phyloP scores from a whole-genome alignment of 495 filamentous ascomycete genomes.

The Neurospora cerealis region DNA sequence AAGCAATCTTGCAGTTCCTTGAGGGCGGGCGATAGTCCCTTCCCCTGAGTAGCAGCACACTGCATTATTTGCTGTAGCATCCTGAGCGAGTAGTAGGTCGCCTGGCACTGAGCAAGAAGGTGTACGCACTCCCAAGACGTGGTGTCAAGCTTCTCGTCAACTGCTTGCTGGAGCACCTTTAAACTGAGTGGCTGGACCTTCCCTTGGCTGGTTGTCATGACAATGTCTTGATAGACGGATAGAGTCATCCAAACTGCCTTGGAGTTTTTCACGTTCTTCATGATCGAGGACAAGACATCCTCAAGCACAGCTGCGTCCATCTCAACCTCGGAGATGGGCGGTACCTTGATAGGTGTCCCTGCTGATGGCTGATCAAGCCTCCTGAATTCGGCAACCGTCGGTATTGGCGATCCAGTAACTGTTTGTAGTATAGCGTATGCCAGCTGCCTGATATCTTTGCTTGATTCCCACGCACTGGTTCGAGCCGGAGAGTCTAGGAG shows the following conservation, averaged over 20 bases:
- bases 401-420: constrained; percentile 9
- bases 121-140: constrained; percentile 53
- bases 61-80: constrained; percentile 49
- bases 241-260: constrained; percentile 28
- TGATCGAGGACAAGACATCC: constrained; percentile 6
- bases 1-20: neutral
- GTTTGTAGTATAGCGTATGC: constrained; percentile 50
- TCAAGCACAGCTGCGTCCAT: neutral
- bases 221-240: constrained; percentile 34
- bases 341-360: constrained; percentile 8
- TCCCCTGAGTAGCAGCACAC: constrained; percentile 6
- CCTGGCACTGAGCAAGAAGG: constrained; percentile 51
- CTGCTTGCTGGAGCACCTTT: constrained; percentile 14
- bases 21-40: neutral
- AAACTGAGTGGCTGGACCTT: constrained; percentile 19
- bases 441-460: constrained; percentile 40
- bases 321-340: neutral
- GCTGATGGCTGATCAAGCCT: constrained; percentile 17
- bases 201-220: constrained; percentile 21
- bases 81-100: constrained; percentile 54
- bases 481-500: constrained; percentile 48
- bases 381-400: constrained; percentile 19
- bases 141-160: constrained; percentile 9
- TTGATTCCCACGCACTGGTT: constrained; percentile 55
- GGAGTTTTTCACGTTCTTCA: neutral